Conservation (phyloP, 177 flowering plant genomes). For the Vitis hybrid region DNA sequence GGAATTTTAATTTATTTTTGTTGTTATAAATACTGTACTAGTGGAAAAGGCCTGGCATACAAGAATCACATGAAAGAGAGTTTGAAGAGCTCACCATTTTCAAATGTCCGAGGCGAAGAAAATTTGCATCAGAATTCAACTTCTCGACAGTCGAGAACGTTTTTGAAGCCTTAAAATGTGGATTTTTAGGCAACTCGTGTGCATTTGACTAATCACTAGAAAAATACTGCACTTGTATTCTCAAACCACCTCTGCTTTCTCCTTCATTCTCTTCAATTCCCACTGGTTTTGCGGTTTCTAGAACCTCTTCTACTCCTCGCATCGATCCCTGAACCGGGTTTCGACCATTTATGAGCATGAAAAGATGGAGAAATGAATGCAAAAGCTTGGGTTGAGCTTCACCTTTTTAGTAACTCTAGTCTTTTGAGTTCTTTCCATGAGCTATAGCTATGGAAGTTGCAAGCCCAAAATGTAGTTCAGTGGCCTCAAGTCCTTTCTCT, state of each 20-base stretch:
- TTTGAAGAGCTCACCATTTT: constrained; percentile 4
- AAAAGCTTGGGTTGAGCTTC: constrained; percentile 7
- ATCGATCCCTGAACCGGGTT: constrained; percentile 19
- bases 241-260: constrained; percentile 27
- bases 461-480: constrained; percentile 43
- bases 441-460: constrained; percentile 46
- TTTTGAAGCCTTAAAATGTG: constrained; percentile 53
- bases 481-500: constrained; percentile 60
- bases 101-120: constrained; percentile 17
- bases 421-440: constrained; percentile 4
- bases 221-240: constrained; percentile 14
- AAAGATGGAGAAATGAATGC: neutral
- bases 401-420: neutral
- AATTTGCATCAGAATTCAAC: constrained; percentile 36
- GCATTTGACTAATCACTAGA: constrained; percentile 42
- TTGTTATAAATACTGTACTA: neutral
- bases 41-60: neutral
- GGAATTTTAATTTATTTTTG: too few species aligned
- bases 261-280: constrained; percentile 3
- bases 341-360: constrained; percentile 16
- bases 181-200: constrained; percentile 55
- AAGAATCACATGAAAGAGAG: constrained; percentile 1
- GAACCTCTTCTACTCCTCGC: constrained; percentile 16
- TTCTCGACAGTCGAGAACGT: constrained; percentile 39
- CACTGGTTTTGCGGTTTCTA: constrained; percentile 25